Conservation (phyloP, 1,284 basidiomycete genomes). For the Fomitopsis pinicola region DNA sequence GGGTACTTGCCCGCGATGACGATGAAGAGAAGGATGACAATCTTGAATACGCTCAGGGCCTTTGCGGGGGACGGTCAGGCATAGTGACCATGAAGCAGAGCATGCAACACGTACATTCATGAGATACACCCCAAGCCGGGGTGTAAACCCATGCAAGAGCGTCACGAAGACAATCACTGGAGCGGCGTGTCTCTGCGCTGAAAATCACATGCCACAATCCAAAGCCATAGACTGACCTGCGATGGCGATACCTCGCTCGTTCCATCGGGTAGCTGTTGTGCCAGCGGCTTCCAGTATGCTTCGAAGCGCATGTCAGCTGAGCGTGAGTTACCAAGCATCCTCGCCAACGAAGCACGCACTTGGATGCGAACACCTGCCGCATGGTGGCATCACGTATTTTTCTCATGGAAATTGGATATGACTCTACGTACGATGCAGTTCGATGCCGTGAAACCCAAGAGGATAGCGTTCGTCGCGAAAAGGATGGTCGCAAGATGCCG, state of each 20-base stretch:
- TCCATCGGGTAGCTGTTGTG: conserved; percentile 40
- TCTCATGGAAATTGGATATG: no score
- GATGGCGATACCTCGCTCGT: conserved; percentile 51
- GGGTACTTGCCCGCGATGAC: conserved; percentile 36
- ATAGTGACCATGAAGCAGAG: not conserved
- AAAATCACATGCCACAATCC: not conserved
- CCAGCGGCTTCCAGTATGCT: conserved; percentile 3
- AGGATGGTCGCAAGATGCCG: conserved; percentile 56
- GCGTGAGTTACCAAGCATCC: not conserved
- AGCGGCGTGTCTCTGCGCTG: not conserved
- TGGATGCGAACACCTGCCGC: conserved; percentile 25
- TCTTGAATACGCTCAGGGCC: conserved; percentile 56
- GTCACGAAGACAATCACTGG: conserved; percentile 22
- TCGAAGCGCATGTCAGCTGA: not conserved
- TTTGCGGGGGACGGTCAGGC: conserved; percentile 1
- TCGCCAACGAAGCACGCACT: conserved; percentile 7
- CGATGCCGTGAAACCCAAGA: conserved; percentile 55
- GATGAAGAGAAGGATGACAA: conserved; percentile 53
- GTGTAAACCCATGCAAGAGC: conserved; percentile 21
- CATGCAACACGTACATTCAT: conserved; percentile 24
- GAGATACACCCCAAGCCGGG: conserved; percentile 20
- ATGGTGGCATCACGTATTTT: not conserved
- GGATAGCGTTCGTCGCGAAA: conserved; percentile 55
- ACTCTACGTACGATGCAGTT: conserved; percentile 47
- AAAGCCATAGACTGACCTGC: conserved; percentile 33